Conservation (phyloP, 2,329 filamentous ascomycete genomes). For the Hypocrella siamensis region DNA sequence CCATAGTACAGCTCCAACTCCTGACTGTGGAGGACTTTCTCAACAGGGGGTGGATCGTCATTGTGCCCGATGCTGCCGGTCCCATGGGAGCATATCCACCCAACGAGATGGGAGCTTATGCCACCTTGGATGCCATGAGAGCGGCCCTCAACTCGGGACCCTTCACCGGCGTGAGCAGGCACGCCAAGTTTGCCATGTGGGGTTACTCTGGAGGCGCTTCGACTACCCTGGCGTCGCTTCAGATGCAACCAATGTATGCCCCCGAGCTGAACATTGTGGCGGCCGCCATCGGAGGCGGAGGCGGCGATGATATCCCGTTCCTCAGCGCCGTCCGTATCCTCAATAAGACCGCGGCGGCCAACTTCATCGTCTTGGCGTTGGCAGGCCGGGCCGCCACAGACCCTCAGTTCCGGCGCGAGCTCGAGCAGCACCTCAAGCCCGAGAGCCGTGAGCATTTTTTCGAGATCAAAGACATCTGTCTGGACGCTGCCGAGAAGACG, state of each 20-base stretch:
- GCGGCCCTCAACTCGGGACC: constrained; percentile 16
- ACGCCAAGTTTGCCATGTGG: constrained; percentile 27
- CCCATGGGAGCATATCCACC: constrained; percentile 25
- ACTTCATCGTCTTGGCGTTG: too few species aligned
- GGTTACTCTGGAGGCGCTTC: constrained; percentile 13
- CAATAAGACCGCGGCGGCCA: too few species aligned
- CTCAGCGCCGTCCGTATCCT: too few species aligned
- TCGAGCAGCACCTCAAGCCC: too few species aligned
- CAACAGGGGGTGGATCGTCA: constrained; percentile 28
- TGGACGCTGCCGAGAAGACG: too few species aligned
- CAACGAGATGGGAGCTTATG: constrained; percentile 23
- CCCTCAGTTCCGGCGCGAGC: too few species aligned
- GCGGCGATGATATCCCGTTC: too few species aligned
- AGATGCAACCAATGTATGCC: constrained; percentile 12
- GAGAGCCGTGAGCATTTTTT: too few species aligned
- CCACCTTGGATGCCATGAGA: constrained; percentile 26
- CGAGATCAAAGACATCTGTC: too few species aligned
- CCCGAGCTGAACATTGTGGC: constrained; percentile 11
- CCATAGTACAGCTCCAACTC: constrained; percentile 9
- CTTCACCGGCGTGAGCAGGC: constrained; percentile 14
- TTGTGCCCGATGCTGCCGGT: constrained; percentile 30
- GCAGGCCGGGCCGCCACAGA: too few species aligned
- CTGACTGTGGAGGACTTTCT: constrained; percentile 14
- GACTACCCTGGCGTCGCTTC: constrained; percentile 9
- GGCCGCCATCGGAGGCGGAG: constrained; percentile 12